Percentiles rank a stretch among this genome's conserved stretches.
These are phyloP conservation scores for Amylostereum areolatum DNA, from an alignment of 1,284 basidiomycete species.

Conservation along the genomic window DNA sequence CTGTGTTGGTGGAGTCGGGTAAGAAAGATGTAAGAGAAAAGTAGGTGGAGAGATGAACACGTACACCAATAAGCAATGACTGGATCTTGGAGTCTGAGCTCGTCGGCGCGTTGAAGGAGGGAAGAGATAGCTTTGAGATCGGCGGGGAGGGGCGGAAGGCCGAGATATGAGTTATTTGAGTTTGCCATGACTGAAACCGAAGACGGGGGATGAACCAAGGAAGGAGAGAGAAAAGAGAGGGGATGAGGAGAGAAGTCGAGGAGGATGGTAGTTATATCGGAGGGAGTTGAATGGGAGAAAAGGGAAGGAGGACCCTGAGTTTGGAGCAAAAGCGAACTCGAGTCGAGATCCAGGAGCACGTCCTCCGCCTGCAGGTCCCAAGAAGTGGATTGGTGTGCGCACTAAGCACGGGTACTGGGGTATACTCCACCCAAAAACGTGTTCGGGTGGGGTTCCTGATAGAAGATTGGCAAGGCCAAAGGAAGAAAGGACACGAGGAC, in stretches of 20 bases:
- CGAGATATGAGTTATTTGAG: slow-evolving; percentile 27
- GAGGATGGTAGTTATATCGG: no score
- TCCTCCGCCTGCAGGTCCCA: no score
- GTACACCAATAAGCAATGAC: slow-evolving; percentile 93
- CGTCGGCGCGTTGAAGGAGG: slow-evolving; percentile 86
- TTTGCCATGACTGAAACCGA: neutral
- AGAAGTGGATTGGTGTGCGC: no score
- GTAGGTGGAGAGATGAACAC: slow-evolving; percentile 19
- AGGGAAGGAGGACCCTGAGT: no score
- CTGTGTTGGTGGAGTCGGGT: slow-evolving; percentile 32
- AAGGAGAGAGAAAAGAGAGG: neutral
- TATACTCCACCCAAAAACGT: no score
- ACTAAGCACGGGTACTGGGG: no score
- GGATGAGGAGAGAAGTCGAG: neutral
- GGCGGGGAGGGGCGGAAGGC: slow-evolving; percentile 48
- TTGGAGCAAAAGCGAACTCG: no score
- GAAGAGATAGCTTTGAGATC: slow-evolving; percentile 64
- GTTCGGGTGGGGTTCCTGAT: no score
- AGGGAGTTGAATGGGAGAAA: no score
- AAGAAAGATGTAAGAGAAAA: slow-evolving; percentile 7
- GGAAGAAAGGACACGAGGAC: no score
- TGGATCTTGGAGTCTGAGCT: slow-evolving; percentile 77
- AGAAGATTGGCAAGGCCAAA: no score
- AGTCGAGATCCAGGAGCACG: no score
- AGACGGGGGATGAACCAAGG: neutral